Evolutionary conservation across 139 green algal genomes (phyloP).

Genomic region (Picochlorum costavermella): DNA sequence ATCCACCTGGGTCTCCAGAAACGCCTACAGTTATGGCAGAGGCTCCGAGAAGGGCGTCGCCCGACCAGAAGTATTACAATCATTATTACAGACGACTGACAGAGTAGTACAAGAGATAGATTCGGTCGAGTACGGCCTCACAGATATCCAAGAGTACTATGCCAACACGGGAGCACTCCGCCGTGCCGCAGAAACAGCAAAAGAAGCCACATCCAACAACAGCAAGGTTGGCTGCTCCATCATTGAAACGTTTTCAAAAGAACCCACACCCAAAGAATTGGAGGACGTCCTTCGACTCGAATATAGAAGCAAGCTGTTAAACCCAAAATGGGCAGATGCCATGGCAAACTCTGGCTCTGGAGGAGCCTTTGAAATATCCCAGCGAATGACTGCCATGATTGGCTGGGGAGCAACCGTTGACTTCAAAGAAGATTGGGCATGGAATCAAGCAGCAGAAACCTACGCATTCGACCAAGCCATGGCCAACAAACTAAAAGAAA

Average conservation of each 20-base stretch:
- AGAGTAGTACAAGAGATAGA: constrained; percentile 84
- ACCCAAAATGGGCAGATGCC: constrained; percentile 87
- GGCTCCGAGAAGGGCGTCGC: constrained; percentile 62
- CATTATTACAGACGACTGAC: constrained; percentile 75
- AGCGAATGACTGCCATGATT: constrained; percentile 89
- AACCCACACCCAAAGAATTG: constrained; percentile 65
- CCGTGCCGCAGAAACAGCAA: constrained; percentile 64
- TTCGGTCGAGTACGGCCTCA: constrained; percentile 96
- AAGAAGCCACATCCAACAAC: background rate
- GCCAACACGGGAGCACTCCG: constrained; percentile 71
- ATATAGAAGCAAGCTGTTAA: constrained; percentile 95
- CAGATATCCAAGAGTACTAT: constrained; percentile 61
- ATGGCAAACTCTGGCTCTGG: constrained; percentile 86
- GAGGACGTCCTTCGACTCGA: constrained; percentile 87
- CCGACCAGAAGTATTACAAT: constrained; percentile 64
- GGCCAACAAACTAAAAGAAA: constrained; percentile 60
- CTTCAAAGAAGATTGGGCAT: constrained; percentile 90
- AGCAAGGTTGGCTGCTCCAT: constrained; percentile 58
- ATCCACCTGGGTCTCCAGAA: constrained; percentile 88
- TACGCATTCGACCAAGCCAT: constrained; percentile 86
- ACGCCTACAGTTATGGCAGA: constrained; percentile 90
- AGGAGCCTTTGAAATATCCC: constrained; percentile 89
- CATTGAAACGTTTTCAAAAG: constrained; percentile 78
- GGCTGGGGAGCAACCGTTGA: constrained; percentile 87
- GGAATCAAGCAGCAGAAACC: constrained; percentile 79